These are phyloP conservation scores for Potentilla sterilis DNA, from an alignment of 306 rosid genomes.

Conservation along the genomic window DNA sequence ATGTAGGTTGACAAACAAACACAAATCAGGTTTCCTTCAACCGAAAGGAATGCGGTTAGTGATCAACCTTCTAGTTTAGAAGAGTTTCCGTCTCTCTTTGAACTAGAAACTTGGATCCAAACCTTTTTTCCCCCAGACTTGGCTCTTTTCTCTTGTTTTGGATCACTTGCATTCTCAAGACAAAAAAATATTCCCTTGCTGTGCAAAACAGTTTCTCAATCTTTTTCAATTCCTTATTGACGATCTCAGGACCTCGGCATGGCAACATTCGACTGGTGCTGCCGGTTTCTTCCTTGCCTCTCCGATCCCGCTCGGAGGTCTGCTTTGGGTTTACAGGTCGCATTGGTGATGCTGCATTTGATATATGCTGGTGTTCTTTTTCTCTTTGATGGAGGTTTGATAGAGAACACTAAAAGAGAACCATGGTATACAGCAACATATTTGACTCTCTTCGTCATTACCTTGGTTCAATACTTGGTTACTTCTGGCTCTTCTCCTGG, in stretches of 20 bases:
- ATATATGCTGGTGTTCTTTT: slow-evolving; percentile 63
- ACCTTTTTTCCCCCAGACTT: too few relatives aligned
- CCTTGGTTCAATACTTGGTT: slow-evolving; percentile 70
- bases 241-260: slow-evolving; percentile 35
- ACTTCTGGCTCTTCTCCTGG: slow-evolving; percentile 89
- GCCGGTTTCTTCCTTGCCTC: slow-evolving; percentile 56
- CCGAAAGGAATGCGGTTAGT: too few relatives aligned
- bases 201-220: slow-evolving; percentile 5
- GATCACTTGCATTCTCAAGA: too few relatives aligned
- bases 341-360: slow-evolving; percentile 67
- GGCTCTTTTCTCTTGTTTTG: too few relatives aligned
- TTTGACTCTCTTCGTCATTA: slow-evolving; percentile 58
- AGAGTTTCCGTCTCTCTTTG: too few relatives aligned
- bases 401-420: slow-evolving; percentile 59
- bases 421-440: slow-evolving; percentile 76
- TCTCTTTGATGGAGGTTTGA: slow-evolving; percentile 64
- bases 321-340: slow-evolving; percentile 61
- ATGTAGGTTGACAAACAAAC: too few relatives aligned
- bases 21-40: too few relatives aligned
- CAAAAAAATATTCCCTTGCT: too few relatives aligned
- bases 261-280: slow-evolving; percentile 58
- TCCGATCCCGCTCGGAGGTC: slow-evolving; percentile 90
- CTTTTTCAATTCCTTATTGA: slow-evolving; percentile 21
- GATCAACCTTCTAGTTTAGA: too few relatives aligned
- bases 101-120: too few relatives aligned